phyloP scores from a whole-genome alignment of 2,329 filamentous ascomycete species.

The Fusarium sp. region DNA sequence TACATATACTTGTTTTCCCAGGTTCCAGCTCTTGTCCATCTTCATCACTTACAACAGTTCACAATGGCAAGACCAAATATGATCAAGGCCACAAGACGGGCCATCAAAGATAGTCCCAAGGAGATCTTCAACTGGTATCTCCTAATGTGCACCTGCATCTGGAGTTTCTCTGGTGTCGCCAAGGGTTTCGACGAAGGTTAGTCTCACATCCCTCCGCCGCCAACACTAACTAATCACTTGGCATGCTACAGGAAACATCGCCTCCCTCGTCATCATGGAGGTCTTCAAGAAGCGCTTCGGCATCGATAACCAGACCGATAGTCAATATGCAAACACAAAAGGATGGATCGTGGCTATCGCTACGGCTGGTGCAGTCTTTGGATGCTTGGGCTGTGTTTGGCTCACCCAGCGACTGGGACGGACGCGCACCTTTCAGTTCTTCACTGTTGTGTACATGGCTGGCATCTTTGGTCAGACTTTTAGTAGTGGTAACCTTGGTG shows the following conservation, averaged over 20 bases:
- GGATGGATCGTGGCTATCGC: conserved; percentile 47
- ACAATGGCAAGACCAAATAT: conserved; percentile 25
- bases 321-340: conserved; percentile 43
- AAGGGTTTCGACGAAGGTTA: conserved; percentile 46
- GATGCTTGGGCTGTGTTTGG: conserved; percentile 41
- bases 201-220: accelerated
- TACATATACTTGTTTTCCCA: background rate
- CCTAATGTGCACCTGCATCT: conserved; percentile 38
- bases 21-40: background rate
- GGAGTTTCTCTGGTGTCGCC: conserved; percentile 44
- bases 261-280: conserved; percentile 43
- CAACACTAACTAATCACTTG: background rate
- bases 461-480: conserved; percentile 47
- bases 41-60: too few relatives aligned
- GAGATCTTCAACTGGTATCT: conserved; percentile 47
- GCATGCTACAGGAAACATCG: conserved; percentile 40
- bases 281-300: conserved; percentile 41
- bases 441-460: conserved; percentile 49
- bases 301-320: conserved; percentile 34
- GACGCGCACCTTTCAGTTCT: conserved; percentile 35
- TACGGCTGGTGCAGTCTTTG: conserved; percentile 44
- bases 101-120: conserved; percentile 38
- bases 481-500: conserved; percentile 39
- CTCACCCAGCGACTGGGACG: conserved; percentile 40
- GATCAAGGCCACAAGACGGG: conserved; percentile 41